Percentiles rank a stretch among this genome's conserved stretches.
These are phyloP conservation scores for Cucumis hystrix DNA, from an alignment of 306 rosid species.

Conservation along the genomic window DNA sequence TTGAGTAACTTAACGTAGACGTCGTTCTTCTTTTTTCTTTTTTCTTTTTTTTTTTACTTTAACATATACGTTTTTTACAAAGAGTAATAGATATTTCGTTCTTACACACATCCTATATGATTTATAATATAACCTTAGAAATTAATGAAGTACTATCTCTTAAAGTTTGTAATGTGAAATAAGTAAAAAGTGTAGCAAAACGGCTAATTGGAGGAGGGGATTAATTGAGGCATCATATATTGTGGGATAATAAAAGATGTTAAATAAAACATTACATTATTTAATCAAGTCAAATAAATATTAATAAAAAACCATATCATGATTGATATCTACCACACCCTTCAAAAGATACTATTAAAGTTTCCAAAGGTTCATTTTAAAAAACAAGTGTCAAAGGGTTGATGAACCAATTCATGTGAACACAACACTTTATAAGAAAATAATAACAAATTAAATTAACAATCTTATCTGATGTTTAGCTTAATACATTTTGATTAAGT, in stretches of 20 bases:
- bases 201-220: neutral
- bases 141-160: too few species aligned
- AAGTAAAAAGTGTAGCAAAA: neutral
- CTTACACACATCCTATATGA: too few species aligned
- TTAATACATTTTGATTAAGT: neutral
- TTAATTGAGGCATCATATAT: neutral
- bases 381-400: too few species aligned
- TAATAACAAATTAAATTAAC: neutral
- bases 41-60: too few species aligned
- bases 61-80: too few species aligned
- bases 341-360: too few species aligned
- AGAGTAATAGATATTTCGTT: too few species aligned
- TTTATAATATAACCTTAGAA: neutral
- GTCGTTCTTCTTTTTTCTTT: too few species aligned
- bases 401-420: too few species aligned
- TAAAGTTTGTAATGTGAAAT: neutral
- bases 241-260: too few species aligned
- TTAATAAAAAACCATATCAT: neutral
- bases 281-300: neutral
- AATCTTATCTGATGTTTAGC: neutral
- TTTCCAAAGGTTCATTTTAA: too few species aligned
- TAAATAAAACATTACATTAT: too few species aligned
- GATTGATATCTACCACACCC: neutral
- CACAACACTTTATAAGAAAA: neutral
- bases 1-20: neutral